Conservation (phyloP, 1,284 basidiomycete species). For the Cutaneotrichosporon dermatis region DNA sequence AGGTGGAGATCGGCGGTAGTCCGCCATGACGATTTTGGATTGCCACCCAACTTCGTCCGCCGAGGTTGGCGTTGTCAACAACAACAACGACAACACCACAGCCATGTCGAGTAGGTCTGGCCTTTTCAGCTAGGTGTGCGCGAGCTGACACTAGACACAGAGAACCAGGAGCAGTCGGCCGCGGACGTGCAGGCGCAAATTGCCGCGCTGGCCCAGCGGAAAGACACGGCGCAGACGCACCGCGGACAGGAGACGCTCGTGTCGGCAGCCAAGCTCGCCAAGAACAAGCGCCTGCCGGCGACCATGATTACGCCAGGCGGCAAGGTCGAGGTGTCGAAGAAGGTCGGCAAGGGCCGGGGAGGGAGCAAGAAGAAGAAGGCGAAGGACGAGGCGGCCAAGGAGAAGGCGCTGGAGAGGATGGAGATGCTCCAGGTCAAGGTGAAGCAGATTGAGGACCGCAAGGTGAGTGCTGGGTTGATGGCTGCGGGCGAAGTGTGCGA, state of each 20-base stretch:
- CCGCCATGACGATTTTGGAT: not conserved
- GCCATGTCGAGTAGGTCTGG: conserved; percentile 12
- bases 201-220: conserved; percentile 14
- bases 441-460: conserved; percentile 36
- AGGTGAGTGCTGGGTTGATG: conserved; percentile 22
- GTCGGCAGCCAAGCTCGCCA: conserved; percentile 37
- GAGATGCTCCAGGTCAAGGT: conserved; percentile 27
- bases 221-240: conserved; percentile 17
- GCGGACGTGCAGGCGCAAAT: conserved; percentile 14
- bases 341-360: conserved; percentile 8
- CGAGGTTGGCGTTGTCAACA: not conserved
- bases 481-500: not conserved
- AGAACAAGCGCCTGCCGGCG: conserved; percentile 42
- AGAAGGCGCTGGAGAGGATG: conserved; percentile 34
- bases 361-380: conserved; percentile 26
- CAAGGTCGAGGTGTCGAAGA: conserved; percentile 28
- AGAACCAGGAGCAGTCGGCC: not conserved
- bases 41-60: not conserved
- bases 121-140: not conserved
- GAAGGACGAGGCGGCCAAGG: conserved; percentile 30
- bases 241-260: conserved; percentile 20
- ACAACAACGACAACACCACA: not conserved
- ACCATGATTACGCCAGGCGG: conserved; percentile 44
- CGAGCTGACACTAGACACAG: not conserved
- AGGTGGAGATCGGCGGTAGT: not conserved